Conservation (phyloP, 2,329 filamentous ascomycete species). For the Xylariomycetidae sp. region DNA sequence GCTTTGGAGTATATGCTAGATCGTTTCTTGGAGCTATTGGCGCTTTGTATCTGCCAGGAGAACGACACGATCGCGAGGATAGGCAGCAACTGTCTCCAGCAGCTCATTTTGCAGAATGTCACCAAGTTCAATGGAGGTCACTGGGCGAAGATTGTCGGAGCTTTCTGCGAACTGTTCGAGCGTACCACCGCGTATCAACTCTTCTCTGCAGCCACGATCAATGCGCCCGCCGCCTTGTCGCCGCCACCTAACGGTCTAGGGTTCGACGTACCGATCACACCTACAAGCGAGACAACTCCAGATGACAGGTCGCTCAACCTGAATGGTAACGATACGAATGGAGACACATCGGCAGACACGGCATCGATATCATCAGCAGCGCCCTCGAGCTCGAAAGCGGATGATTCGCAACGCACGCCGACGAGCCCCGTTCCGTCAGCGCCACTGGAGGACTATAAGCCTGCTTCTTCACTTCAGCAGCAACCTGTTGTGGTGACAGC, state of each 20-base stretch:
- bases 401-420: slow-evolving; percentile 15
- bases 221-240: slow-evolving; percentile 45
- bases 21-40: slow-evolving; percentile 89
- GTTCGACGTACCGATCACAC: slow-evolving; percentile 40
- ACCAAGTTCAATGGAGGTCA: slow-evolving; percentile 81
- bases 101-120: slow-evolving; percentile 94
- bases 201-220: slow-evolving; percentile 72
- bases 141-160: slow-evolving; percentile 90
- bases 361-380: slow-evolving; percentile 24
- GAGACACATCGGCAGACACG: slow-evolving; percentile 26
- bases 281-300: slow-evolving; percentile 29
- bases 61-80: slow-evolving; percentile 98
- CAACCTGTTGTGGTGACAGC: slow-evolving; percentile 90
- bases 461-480: slow-evolving; percentile 69
- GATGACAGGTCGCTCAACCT: slow-evolving; percentile 57
- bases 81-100: slow-evolving; percentile 95
- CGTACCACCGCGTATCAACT: slow-evolving; percentile 91
- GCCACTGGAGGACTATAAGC: slow-evolving; percentile 80
- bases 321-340: slow-evolving; percentile 45
- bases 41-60: slow-evolving; percentile 96
- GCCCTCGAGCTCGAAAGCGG: slow-evolving; percentile 12
- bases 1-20: slow-evolving; percentile 96
- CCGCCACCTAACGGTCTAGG: slow-evolving; percentile 47
- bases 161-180: slow-evolving; percentile 93
- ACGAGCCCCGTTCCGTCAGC: slow-evolving; percentile 32